Evolutionary conservation across 371 early-diverging fungal species (phyloP).

Genomic region (Fennellomyces sp.): DNA sequence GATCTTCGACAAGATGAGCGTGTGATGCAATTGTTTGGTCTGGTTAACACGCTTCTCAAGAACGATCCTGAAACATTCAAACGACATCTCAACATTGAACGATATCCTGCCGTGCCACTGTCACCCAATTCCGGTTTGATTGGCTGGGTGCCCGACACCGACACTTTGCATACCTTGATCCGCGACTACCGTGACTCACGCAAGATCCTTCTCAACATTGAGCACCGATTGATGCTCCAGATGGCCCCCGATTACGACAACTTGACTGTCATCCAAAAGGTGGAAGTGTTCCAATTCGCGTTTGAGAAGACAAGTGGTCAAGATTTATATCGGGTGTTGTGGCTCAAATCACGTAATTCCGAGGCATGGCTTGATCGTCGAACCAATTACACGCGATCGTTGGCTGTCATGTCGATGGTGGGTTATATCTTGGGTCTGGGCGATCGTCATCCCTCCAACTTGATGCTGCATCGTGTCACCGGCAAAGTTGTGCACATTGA

Average conservation of each 20-base stretch:
- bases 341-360: constrained; percentile 95
- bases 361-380: constrained; percentile 96
- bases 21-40: constrained; percentile 98
- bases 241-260: constrained; percentile 96
- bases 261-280: constrained; percentile 89
- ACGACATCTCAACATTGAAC: constrained; percentile 89
- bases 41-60: constrained; percentile 91
- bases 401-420: constrained; percentile 98
- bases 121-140: constrained; percentile 97
- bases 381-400: constrained; percentile 94
- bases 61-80: constrained; percentile 93
- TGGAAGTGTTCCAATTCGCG: constrained; percentile 97
- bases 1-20: constrained; percentile 99
- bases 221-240: constrained; percentile 92
- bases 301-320: constrained; percentile 94
- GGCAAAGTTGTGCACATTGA: constrained; percentile 99
- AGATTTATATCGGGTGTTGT: constrained; percentile 93
- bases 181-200: constrained; percentile 88
- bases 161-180: constrained; percentile 92
- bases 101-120: constrained; percentile 94
- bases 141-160: constrained; percentile 96
- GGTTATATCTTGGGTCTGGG: constrained; percentile 98
- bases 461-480: constrained; percentile 92
- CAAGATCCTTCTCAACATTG: constrained; percentile 89
- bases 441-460: constrained; percentile 97